These are phyloP conservation scores for Globisporangium spiculum DNA, from an alignment of 352 stramenopile genomes.

Conservation along the genomic window DNA sequence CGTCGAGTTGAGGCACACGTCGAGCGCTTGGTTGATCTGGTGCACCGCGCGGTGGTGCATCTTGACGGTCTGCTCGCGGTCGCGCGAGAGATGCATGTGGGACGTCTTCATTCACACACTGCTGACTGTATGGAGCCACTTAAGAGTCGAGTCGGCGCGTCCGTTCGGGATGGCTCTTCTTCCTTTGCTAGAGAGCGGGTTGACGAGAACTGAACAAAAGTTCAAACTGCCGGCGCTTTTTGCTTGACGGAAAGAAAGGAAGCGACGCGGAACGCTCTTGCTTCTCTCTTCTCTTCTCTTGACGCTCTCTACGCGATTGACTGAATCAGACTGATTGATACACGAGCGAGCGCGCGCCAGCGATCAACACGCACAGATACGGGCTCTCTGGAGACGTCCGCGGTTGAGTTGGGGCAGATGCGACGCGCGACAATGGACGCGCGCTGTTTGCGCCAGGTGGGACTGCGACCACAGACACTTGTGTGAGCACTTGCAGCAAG, in stretches of 20 bases:
- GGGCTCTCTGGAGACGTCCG: neutral
- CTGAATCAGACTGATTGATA: neutral
- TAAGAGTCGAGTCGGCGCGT: neutral
- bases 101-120: slow-evolving; percentile 21
- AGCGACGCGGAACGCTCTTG: slow-evolving; percentile 8
- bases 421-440: slow-evolving; percentile 1
- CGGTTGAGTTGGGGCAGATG: neutral
- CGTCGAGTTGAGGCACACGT: slow-evolving; percentile 50
- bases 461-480: neutral
- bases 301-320: neutral
- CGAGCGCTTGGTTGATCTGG: slow-evolving; percentile 56
- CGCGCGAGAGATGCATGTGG: slow-evolving; percentile 39
- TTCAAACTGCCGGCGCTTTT: neutral
- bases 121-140: neutral
- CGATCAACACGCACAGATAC: neutral
- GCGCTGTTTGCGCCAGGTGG: neutral
- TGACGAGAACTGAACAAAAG: slow-evolving; percentile 3
- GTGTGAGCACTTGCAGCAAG: neutral
- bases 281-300: neutral
- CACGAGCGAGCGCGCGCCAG: neutral
- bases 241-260: slow-evolving; percentile 6
- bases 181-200: slow-evolving; percentile 2
- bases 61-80: slow-evolving; percentile 42
- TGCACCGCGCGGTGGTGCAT: slow-evolving; percentile 68
- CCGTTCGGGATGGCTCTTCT: slow-evolving; percentile 1